Conservation (phyloP, 306 rosid species). For the Prosopis cineraria region DNA sequence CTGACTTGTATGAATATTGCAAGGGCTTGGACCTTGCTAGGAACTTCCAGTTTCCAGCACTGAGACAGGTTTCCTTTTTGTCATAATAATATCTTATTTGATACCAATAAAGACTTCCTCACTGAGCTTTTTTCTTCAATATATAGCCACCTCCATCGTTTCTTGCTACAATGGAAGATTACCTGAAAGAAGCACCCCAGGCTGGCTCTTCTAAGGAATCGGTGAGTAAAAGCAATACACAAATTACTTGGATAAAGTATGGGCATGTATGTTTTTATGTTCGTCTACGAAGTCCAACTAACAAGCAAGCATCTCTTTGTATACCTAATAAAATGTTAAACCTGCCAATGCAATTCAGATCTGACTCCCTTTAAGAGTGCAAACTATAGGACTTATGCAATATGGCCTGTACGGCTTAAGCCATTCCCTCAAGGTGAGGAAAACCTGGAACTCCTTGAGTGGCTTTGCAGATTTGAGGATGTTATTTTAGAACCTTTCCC, state of each 20-base stretch:
- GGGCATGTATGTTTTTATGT: neutral
- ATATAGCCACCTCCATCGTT: slow-evolving; percentile 95
- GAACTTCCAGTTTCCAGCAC: slow-evolving; percentile 86
- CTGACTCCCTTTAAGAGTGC: neutral
- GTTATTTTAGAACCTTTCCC: no score
- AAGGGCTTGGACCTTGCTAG: slow-evolving; percentile 93
- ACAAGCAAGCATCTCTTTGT: neutral
- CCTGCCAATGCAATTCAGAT: neutral
- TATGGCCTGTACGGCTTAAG: neutral
- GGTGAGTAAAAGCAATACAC: slow-evolving; percentile 52
- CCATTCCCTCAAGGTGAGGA: slow-evolving; percentile 1
- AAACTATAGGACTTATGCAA: neutral
- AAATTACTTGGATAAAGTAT: neutral
- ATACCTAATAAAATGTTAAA: neutral
- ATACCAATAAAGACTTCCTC: slow-evolving; percentile 31
- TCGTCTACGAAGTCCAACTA: neutral
- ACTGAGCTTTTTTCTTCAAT: slow-evolving; percentile 34
- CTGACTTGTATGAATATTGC: slow-evolving; percentile 88
- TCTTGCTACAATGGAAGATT: slow-evolving; percentile 90
- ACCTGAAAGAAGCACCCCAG: slow-evolving; percentile 85
- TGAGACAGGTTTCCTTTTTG: slow-evolving; percentile 74
- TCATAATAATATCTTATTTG: slow-evolving; percentile 15
- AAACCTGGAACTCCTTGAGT: neutral
- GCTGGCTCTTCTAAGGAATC: slow-evolving; percentile 59
- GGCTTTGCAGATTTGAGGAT: no score